These are phyloP conservation scores for Marchantia paleacea DNA, from an alignment of 225 moss, liverwort and hornwort genomes.

Conservation along the genomic window DNA sequence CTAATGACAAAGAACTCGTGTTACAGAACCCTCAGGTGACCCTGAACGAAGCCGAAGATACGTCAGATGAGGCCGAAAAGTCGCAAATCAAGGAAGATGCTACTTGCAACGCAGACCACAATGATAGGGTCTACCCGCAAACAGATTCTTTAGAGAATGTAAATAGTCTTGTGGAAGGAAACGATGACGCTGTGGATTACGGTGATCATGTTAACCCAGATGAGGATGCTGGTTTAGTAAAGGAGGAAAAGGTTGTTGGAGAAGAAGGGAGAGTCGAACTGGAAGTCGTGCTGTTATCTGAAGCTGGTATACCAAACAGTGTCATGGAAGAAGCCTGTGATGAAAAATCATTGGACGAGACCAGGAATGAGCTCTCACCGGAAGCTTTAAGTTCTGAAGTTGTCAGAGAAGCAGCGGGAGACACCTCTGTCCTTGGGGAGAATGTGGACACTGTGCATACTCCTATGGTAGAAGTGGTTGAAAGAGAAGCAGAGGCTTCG, in stretches of 20 bases:
- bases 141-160: constrained; percentile 26
- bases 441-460: constrained; percentile 2
- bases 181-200: not conserved
- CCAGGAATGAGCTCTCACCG: constrained; percentile 4
- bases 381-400: constrained; percentile 19
- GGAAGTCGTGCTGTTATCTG: constrained; percentile 13
- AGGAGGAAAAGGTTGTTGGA: not conserved
- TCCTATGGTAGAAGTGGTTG: constrained; percentile 7
- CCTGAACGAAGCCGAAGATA: not conserved
- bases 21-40: not conserved
- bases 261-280: constrained; percentile 8
- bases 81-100: not conserved
- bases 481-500: not conserved
- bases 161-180: constrained; percentile 31
- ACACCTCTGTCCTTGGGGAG: constrained; percentile 12
- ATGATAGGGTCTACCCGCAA: constrained; percentile 2
- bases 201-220: not conserved
- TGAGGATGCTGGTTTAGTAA: not conserved
- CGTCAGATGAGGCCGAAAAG: not conserved
- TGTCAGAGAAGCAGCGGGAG: constrained; percentile 25
- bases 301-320: not conserved
- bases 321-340: constrained; percentile 2
- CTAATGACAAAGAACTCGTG: not conserved
- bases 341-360: not conserved
- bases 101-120: not conserved